Base-by-base conservation (phyloP, 1,139 yeast genomes). In the Geotrichum bryndzae region DNA sequence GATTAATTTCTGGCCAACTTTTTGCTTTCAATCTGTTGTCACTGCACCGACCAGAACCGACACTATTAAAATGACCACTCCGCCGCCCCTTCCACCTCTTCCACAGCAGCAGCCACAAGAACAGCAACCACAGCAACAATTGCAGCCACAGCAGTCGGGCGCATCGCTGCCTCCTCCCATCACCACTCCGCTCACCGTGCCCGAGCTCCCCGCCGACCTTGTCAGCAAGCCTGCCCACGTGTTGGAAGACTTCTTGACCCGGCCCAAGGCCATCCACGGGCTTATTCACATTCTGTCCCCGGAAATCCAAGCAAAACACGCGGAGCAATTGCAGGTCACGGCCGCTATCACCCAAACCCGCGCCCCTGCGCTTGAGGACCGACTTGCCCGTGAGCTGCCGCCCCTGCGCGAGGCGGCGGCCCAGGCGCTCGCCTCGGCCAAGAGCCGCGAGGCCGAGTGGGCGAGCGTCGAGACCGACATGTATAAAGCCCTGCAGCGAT, bases 401-500 rank as follows among this genome's bases (percentile, higher is more conserved):
- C 50, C 45, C 1, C 60, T 56, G n/a, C 62, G 64, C 45, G 56
- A 59, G 8, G 13, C 59, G 3, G 63, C 64, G 3, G 22, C 35
- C 18, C 53, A 54, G 13, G 56, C 62, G 1, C 56, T 60, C 3
- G 22, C 51, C n/a, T 18, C 56, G 2, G 63, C 63, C 1, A 54
- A 61, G 13, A 41, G 41, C 10, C 57, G 54, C 15, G 65, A 63
- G 35, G 51, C 51, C 7, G 68, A 69, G 52, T 71, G 80, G 72
- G 67, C 67, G 11, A 72, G 68, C 13, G 65, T 67, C 0, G 76
- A 77, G 57, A 69, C 77, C 56, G 75, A 75, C 55, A 79, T 80
- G 82, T 77, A 77, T 66, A 68, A 72, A 6, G 72, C 76, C 0
- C 60, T 80, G 29, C 74, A 72, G 59, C 77, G 75, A 8, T 74